Conservation (phyloP, 192 early-diverging fungal genomes). For the Coemansia sp. region DNA sequence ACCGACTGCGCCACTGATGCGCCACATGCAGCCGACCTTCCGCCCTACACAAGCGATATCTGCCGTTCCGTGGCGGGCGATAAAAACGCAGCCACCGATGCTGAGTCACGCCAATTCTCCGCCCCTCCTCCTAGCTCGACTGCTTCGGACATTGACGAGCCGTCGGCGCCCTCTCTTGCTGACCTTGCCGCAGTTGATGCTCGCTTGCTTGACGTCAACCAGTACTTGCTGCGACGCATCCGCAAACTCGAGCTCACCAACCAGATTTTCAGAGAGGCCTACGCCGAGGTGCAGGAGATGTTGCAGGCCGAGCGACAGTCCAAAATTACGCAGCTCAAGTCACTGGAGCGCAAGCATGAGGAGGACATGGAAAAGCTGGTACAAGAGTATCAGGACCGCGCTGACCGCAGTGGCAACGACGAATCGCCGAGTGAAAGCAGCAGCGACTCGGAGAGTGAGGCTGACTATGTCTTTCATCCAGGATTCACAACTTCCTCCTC, state of each 20-base stretch:
- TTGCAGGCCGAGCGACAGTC: constrained; percentile 52
- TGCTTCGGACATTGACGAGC: constrained; percentile 7
- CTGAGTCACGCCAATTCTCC: background rate
- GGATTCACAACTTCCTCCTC: constrained; percentile 21
- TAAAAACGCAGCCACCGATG: constrained; percentile 2
- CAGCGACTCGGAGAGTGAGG: constrained; percentile 29
- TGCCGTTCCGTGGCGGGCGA: background rate
- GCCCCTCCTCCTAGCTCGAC: constrained; percentile 4
- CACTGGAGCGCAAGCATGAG: constrained; percentile 40
- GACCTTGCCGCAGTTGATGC: constrained; percentile 15
- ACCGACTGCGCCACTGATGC: constrained; percentile 1
- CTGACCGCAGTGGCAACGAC: constrained; percentile 12
- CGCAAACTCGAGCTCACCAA: constrained; percentile 58
- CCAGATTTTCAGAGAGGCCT: constrained; percentile 53
- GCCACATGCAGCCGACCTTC: background rate
- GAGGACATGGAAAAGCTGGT: constrained; percentile 41
- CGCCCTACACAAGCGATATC: constrained; percentile 1
- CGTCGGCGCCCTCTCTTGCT: constrained; percentile 4
- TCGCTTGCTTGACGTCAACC: constrained; percentile 24
- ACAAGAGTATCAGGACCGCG: constrained; percentile 32
- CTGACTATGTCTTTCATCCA: constrained; percentile 18
- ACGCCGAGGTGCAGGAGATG: constrained; percentile 49
- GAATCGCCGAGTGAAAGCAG: constrained; percentile 12
- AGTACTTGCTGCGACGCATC: constrained; percentile 45
- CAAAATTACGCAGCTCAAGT: constrained; percentile 30